Conservation (phyloP, 352 stramenopile species). For the Globisporangium sylvaticum region DNA sequence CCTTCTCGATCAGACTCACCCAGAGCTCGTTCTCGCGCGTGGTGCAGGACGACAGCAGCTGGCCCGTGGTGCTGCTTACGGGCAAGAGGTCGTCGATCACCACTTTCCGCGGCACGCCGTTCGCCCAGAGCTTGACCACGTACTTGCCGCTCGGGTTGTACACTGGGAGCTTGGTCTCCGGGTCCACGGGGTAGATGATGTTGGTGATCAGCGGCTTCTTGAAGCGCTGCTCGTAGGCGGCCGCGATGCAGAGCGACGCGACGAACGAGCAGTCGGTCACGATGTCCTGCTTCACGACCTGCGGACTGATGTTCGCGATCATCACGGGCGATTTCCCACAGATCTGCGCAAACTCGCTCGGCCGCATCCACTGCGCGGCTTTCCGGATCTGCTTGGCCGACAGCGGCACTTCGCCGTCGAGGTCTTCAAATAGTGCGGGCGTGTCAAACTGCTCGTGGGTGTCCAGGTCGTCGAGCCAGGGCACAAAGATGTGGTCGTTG, state of each 20-base stretch:
- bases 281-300: slow-evolving; percentile 85
- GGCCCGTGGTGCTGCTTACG: slow-evolving; percentile 59
- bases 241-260: slow-evolving; percentile 89
- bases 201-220: slow-evolving; percentile 91
- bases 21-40: slow-evolving; percentile 81
- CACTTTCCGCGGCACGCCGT: slow-evolving; percentile 91
- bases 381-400: slow-evolving; percentile 72
- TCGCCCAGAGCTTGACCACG: slow-evolving; percentile 95
- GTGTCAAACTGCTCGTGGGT: slow-evolving; percentile 51
- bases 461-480: slow-evolving; percentile 73
- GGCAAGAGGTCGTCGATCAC: slow-evolving; percentile 95
- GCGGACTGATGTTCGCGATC: slow-evolving; percentile 65
- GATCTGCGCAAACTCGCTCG: slow-evolving; percentile 45
- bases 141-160: slow-evolving; percentile 95
- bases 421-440: slow-evolving; percentile 55
- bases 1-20: slow-evolving; percentile 98
- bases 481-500: slow-evolving; percentile 81
- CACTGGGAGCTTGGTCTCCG: slow-evolving; percentile 44
- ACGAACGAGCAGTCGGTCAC: slow-evolving; percentile 94
- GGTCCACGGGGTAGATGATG: slow-evolving; percentile 94
- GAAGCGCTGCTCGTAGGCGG: slow-evolving; percentile 90
- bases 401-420: slow-evolving; percentile 58
- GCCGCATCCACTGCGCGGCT: slow-evolving; percentile 58
- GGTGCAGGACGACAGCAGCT: slow-evolving; percentile 83
- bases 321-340: slow-evolving; percentile 59